These are phyloP conservation scores for Penicillium sp. DNA, from an alignment of 2,329 filamentous ascomycete species.

Conservation along the genomic window DNA sequence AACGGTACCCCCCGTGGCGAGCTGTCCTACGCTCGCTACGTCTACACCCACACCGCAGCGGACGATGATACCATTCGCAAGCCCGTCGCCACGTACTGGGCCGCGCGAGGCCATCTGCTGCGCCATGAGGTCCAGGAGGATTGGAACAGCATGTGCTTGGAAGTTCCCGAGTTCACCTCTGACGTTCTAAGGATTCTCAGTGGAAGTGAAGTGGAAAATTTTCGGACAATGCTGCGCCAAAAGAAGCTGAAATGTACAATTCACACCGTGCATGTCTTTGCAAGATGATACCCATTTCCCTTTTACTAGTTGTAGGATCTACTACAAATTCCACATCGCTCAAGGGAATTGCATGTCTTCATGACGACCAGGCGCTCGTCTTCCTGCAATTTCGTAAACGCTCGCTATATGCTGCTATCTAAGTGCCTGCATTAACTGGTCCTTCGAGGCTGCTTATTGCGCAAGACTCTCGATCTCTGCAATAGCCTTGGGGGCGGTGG, in stretches of 20 bases:
- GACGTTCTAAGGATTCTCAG: constrained; percentile 72
- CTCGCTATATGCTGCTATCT: neutral
- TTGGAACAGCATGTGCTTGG: constrained; percentile 81
- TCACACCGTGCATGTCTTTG: neutral
- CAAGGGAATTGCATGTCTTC: no score
- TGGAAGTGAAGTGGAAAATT: constrained; percentile 15
- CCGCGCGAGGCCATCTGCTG: constrained; percentile 74
- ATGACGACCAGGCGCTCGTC: neutral
- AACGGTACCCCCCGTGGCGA: constrained; percentile 86
- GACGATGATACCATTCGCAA: constrained; percentile 74
- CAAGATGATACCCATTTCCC: neutral
- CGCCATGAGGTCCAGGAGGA: constrained; percentile 83
- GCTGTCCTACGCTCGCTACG: constrained; percentile 87
- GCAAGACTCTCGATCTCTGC: constrained; percentile 62
- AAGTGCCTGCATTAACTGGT: neutral
- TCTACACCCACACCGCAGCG: constrained; percentile 73
- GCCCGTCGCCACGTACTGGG: constrained; percentile 90
- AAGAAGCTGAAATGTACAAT: neutral
- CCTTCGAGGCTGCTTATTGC: constrained; percentile 14
- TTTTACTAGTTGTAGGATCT: neutral
- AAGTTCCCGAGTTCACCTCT: constrained; percentile 89
- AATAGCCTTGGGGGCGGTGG: constrained; percentile 71
- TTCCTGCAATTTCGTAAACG: neutral
- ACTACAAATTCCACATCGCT: neutral
- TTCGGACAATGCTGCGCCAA: neutral